Base-by-base conservation (phyloP, 768 basidiomycete genomes). In the Tephrocybe rancida region DNA sequence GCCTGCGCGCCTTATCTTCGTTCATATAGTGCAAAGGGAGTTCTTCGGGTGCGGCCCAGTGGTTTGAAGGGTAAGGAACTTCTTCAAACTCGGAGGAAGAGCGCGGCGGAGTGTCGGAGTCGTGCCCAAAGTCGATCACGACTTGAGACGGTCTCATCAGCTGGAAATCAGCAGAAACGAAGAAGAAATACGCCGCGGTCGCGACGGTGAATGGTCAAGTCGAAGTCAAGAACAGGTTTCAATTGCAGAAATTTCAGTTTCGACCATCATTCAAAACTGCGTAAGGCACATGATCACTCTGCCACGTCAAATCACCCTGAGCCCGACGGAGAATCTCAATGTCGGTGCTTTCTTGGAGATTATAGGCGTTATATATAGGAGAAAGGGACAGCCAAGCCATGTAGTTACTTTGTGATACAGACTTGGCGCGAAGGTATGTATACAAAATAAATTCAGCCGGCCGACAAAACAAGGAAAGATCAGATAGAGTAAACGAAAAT, bases 51-150 rank as follows among this genome's bases (percentile, higher is more conserved):
- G 70, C 60, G 56, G 70, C 34, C 70, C 70, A 67, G 59, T 70
- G 61, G 59, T 63, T 70, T 22, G 72, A 61, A 34, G 88, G 87
- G 56, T 90, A 82, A 13, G 78, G 67, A 55, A 89, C 73, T 65
- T 90, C 79, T 70, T 90, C 87, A 69, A 88, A 90, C 60, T 90
- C 88, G 60, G 81, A 82, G 50, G 84, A 84, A 45, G 80, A 74
- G 64, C 75, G 75, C 39, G 76, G 68, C 39, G 77, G 70, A 49
- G 71, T 70, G 62, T 80, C 78, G 59, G 77, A 74, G 59, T 75
- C 72, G 55, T 81, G 72, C 66, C 84, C 86, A 70, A 92, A 81
- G 67, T 89, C 84, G 58, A 92, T 78, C 64, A 85, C 78, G 60
- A 90, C 77, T 67, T 87, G 83, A 64, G 82, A 61, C 52, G 84